These are phyloP conservation scores for Canariomyces notabilis DNA, from an alignment of 2,329 filamentous ascomycete species.

Conservation along the genomic window DNA sequence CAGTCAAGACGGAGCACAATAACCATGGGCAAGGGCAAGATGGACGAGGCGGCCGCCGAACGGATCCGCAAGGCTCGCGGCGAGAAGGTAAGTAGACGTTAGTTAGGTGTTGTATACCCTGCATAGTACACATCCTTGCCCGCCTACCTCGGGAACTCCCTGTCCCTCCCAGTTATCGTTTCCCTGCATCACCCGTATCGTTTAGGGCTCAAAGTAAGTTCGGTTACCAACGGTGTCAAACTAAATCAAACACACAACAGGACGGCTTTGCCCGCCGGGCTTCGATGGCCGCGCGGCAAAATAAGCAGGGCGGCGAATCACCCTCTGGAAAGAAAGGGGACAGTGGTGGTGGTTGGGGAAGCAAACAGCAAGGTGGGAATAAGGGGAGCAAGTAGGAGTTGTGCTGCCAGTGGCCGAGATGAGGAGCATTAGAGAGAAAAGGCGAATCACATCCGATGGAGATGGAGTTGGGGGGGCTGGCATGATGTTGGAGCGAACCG, in stretches of 20 bases:
- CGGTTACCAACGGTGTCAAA: no score
- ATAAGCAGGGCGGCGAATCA: slow-evolving; percentile 25
- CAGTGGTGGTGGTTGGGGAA: slow-evolving; percentile 17
- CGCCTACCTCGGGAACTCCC: not conserved
- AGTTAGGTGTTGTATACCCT: no score
- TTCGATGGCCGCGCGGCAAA: slow-evolving; percentile 31
- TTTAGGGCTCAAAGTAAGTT: not conserved
- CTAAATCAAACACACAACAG: slow-evolving; percentile 19
- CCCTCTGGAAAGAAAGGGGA: slow-evolving; percentile 2
- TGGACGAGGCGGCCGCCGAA: slow-evolving; percentile 39
- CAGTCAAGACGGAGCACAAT: not conserved
- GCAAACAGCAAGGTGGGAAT: slow-evolving; percentile 1
- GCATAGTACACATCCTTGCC: not conserved
- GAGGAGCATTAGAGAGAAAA: no score
- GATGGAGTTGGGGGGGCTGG: no score
- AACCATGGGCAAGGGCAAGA: slow-evolving; percentile 34
- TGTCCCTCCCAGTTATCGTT: not conserved
- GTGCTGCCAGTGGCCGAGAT: no score
- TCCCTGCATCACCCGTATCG: not conserved
- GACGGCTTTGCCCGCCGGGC: slow-evolving; percentile 35
- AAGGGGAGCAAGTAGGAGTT: not conserved
- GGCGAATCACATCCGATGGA: no score
- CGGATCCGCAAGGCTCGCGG: slow-evolving; percentile 40
- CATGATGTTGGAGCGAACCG: no score
- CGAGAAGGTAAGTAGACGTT: slow-evolving; percentile 36